Conservation (phyloP, 1,284 basidiomycete genomes). For the Cryptococcus sp. region DNA sequence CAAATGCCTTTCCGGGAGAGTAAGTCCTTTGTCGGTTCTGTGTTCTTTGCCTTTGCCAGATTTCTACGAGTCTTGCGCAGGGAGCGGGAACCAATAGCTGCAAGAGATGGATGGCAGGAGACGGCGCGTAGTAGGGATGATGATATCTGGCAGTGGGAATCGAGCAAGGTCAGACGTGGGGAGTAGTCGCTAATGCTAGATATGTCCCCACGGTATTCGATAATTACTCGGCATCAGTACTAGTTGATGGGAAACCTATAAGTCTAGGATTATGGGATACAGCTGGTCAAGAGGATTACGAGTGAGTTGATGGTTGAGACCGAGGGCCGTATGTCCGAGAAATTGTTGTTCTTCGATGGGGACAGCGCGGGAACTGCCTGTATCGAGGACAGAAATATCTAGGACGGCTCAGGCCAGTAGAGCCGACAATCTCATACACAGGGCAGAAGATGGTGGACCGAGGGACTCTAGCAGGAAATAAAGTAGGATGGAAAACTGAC, state of each 20-base stretch:
- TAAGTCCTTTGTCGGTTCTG: constrained; percentile 20
- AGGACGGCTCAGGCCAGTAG: background rate
- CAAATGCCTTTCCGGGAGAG: constrained; percentile 48
- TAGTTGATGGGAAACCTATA: constrained; percentile 98
- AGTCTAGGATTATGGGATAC: constrained; percentile 56
- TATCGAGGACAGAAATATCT: no score
- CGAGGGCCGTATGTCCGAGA: no score
- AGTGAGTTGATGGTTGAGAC: constrained; percentile 41
- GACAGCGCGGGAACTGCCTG: background rate
- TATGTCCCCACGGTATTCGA: constrained; percentile 49
- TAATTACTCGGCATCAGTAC: constrained; percentile 61
- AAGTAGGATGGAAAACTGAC: no score
- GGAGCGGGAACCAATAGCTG: no score
- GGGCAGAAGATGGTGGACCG: background rate
- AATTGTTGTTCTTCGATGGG: no score
- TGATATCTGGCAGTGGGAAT: no score
- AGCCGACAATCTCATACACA: no score
- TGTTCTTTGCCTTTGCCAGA: background rate
- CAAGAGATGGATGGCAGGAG: no score
- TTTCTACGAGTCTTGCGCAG: no score
- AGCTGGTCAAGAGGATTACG: constrained; percentile 90
- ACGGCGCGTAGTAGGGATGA: no score
- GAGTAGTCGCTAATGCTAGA: constrained; percentile 15
- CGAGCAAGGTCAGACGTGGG: no score
- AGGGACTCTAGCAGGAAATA: background rate